These are phyloP conservation scores for Withania somnifera DNA, from an alignment of 305 asterid genomes.

Conservation along the genomic window DNA sequence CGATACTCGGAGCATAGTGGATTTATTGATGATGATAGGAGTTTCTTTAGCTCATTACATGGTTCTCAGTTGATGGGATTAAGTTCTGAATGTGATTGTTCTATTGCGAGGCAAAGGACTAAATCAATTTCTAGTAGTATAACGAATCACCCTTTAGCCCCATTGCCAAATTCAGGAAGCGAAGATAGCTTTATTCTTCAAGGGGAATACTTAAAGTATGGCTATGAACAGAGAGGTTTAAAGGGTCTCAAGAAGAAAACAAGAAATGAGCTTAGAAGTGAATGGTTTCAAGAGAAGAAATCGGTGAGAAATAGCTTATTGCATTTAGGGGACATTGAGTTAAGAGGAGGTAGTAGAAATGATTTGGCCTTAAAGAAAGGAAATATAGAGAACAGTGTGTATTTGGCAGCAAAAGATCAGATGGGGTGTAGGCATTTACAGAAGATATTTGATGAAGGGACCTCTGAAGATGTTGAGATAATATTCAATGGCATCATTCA, in stretches of 20 bases:
- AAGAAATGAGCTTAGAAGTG: not conserved
- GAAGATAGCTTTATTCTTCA: slow-evolving; percentile 11
- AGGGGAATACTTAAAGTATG: slow-evolving; percentile 9
- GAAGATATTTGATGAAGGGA: slow-evolving; percentile 25
- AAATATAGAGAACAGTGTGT: slow-evolving; percentile 11
- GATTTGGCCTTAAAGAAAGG: slow-evolving; percentile 2
- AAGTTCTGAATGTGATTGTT: slow-evolving; percentile 3
- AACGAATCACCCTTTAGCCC: not conserved
- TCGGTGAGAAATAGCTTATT: not conserved
- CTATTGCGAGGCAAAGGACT: not conserved
- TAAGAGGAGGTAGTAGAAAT: not conserved
- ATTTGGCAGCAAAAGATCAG: slow-evolving; percentile 25
- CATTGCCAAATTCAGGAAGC: slow-evolving; percentile 4
- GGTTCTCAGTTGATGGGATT: slow-evolving; percentile 7
- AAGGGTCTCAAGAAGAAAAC: slow-evolving; percentile 14
- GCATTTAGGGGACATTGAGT: slow-evolving; percentile 1
- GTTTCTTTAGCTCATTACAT: not conserved
- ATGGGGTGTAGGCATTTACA: slow-evolving; percentile 33
- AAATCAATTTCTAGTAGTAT: not conserved
- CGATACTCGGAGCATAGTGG: not conserved
- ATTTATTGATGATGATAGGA: slow-evolving; percentile 3
- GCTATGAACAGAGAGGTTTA: slow-evolving; percentile 5
- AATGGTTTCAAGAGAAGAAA: slow-evolving; percentile 2
- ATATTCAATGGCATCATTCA: slow-evolving; percentile 24
- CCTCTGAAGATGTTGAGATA: slow-evolving; percentile 15